phyloP scores from a whole-genome alignment of 2,329 filamentous ascomycete species.

The Dactylella cylindrospora region DNA sequence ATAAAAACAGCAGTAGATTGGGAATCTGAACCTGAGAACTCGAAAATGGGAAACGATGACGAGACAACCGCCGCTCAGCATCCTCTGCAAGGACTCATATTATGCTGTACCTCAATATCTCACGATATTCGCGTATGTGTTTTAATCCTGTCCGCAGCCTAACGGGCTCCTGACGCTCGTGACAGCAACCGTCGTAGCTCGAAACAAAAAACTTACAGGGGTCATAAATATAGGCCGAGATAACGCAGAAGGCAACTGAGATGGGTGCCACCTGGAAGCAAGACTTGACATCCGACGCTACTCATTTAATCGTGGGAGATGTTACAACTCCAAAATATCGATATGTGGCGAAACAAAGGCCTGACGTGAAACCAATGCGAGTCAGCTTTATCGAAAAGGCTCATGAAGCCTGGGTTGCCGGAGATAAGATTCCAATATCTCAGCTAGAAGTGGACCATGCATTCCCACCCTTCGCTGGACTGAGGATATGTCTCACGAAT shows the following conservation, averaged over 20 bases:
- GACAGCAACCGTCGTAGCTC: background rate
- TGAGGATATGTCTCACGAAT: slow-evolving; percentile 69
- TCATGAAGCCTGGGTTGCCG: slow-evolving; percentile 75
- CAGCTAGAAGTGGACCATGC: slow-evolving; percentile 68
- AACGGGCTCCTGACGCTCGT: too few relatives aligned
- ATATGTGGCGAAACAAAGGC: slow-evolving; percentile 85
- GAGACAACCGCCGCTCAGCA: slow-evolving; percentile 49
- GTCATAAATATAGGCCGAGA: slow-evolving; percentile 54
- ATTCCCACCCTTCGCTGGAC: slow-evolving; percentile 63
- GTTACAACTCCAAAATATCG: slow-evolving; percentile 91
- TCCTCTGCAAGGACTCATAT: slow-evolving; percentile 70
- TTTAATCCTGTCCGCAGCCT: slow-evolving; percentile 26
- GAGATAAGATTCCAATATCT: slow-evolving; percentile 71
- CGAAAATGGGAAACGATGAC: slow-evolving; percentile 20
- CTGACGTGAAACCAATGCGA: slow-evolving; percentile 79
- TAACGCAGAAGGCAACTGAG: slow-evolving; percentile 67
- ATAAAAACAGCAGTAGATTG: too few relatives aligned
- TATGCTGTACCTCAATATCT: slow-evolving; percentile 85
- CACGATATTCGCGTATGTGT: slow-evolving; percentile 72
- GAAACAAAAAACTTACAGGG: background rate
- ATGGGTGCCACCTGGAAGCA: slow-evolving; percentile 86
- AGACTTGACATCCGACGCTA: slow-evolving; percentile 93
- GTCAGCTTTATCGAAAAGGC: slow-evolving; percentile 84
- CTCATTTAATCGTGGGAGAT: slow-evolving; percentile 87
- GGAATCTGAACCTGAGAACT: too few relatives aligned